Evolutionary conservation across 1,284 basidiomycete species (phyloP).

Genomic region (Marasmius fiardii): DNA sequence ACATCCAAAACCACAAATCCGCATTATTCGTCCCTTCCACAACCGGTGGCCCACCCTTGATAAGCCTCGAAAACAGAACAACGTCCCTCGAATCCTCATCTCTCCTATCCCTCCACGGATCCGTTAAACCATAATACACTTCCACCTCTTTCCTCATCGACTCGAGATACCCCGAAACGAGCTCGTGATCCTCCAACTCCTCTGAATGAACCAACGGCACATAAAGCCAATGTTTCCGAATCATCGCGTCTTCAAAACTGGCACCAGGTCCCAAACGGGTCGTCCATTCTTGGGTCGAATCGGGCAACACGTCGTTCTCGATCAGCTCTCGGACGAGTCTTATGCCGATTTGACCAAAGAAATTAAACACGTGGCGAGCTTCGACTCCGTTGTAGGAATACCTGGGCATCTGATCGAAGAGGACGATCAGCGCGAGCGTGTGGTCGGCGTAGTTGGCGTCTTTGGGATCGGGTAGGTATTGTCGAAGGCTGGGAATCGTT

Average conservation of each 20-base stretch:
- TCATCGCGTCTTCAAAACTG: slow-evolving; percentile 13
- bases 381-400: slow-evolving; percentile 10
- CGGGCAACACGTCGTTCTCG: slow-evolving; percentile 4
- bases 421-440: slow-evolving; percentile 9
- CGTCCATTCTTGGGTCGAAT: slow-evolving; percentile 8
- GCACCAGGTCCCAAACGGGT: slow-evolving; percentile 1
- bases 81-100: slow-evolving; percentile 8
- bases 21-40: background rate
- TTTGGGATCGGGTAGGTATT: slow-evolving; percentile 10
- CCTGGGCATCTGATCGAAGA: slow-evolving; percentile 14
- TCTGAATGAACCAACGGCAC: slow-evolving; percentile 15
- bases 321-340: slow-evolving; percentile 9
- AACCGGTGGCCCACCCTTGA: slow-evolving; percentile 7
- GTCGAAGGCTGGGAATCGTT: slow-evolving; percentile 7
- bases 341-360: slow-evolving; percentile 9
- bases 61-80: slow-evolving; percentile 6
- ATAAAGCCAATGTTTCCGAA: slow-evolving; percentile 13
- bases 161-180: slow-evolving; percentile 2
- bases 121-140: slow-evolving; percentile 6
- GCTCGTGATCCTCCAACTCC: slow-evolving; percentile 6
- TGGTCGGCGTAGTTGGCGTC: slow-evolving; percentile 10
- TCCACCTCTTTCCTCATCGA: slow-evolving; percentile 12
- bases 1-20: slow-evolving; percentile 12
- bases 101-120: slow-evolving; percentile 9
- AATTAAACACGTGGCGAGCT: slow-evolving; percentile 5